Base-by-base conservation (phyloP, 257 asterid species). In the Linaria vulgaris region DNA sequence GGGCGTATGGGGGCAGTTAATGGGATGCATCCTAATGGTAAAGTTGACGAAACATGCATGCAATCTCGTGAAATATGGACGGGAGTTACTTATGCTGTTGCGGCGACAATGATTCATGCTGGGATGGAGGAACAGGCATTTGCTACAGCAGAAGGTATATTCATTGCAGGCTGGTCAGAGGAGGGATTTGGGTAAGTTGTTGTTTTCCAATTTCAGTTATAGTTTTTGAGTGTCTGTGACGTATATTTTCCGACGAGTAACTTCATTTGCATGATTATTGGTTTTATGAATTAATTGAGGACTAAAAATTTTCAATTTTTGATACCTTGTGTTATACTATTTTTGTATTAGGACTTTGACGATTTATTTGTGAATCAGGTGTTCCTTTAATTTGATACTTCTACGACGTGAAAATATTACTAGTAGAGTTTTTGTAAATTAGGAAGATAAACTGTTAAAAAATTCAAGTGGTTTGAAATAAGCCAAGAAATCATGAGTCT, bases 71-170 rank as follows among this genome's bases (percentile, higher is more conserved):
- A 94, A 64, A 82, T 90, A 23, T 94, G 99, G 99, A 78, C 95
- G 0, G 99, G 99, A 9, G 97, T 94, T 41, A 94, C 99, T 0
- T 94, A 94, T 52, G 95, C 75, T 0, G 95, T 83, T 5, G 97
- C 99, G 17, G 99, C 97, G 5, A 81, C 95, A 34, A 94, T 94
- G 99, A 86, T 94, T 72, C 99, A 73, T 67, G 95, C 97, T 0
- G 99, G 99, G 23, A 90, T 94, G 99, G 79, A 64, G 78, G 96
- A 94, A 74, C 96, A 90, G 73, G 99, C 84, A n/a, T 94, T 94
- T 61, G 53, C 82, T 37, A 79, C 99, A 0, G 99, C 99, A 0
- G 86, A 90, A 74, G 99, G 99, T 19, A 85, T 94, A 69, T 94
- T 94, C 80, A 78, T 61, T 7, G 89, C 99, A 0, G 97, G 99